Evolutionary conservation across 257 asterid species (phyloP), one percentile per base, ranked within the genome.

Genomic region (Linaria vulgaris): DNA sequence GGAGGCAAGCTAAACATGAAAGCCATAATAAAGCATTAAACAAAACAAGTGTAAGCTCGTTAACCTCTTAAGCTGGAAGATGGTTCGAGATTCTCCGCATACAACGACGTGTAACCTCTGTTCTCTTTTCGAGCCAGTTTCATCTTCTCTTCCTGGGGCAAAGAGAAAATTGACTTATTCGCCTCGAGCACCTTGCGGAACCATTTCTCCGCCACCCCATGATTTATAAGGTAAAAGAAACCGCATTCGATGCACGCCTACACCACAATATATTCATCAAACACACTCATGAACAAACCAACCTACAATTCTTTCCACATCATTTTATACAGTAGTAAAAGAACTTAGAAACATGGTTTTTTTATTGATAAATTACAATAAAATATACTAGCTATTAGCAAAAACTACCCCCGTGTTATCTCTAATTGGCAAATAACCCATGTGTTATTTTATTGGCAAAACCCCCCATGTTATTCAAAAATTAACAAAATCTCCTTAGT

Each of bases 161-260:
- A 79, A 31, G 64, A 41, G 71, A 81, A 84, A 71, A 81, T 79
- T 7, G 34, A 38, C 41, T 56, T 67, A 77, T 59, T 79, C 55
- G 70, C 73, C 70, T 75, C 75, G 50, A 81, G 53, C 64, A 79
- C 85, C 59, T 67, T 50, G n/a, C 64, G 56, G 12, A 81, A 59
- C 59, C 76, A 37, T 4, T 53, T 71, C 48, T 82, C 78, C 9
- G 77, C 82, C 15, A 84, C 64, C n/a, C 84, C 91, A 64, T 84
- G 91, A 59, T 81, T 81, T 57, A 74, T 71, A 41, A 84, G 74
- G 83, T 84, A 84, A 75, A 81, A 84, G 81, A 84, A 84, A 43
- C 91, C 91, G 43, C 21, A 68, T 12, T 77, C 81, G 22, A 59
- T 24, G 72, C 88, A 84, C 9, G 85, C 91, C 88, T 84, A 56